Base-by-base conservation (phyloP, 139 green algal species). In the Chlorella vulgaris region DNA sequence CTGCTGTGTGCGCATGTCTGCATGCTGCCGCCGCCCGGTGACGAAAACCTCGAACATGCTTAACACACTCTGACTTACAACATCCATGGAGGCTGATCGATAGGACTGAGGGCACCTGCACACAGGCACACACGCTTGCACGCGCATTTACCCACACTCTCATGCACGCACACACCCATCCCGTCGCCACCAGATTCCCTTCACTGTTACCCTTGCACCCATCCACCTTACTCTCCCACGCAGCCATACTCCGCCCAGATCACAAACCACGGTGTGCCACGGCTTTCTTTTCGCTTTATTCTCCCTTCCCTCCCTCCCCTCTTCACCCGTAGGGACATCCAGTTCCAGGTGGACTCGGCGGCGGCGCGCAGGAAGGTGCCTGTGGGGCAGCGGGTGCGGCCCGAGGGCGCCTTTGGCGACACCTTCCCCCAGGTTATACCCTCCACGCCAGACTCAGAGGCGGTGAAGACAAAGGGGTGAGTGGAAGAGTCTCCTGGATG, bases 351-450 rank as follows among this genome's bases (percentile, higher is more conserved):
- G 38, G 87, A 91, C 13, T 24, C 71, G 0, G 38, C 60, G 42
- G 4, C 18, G 26, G 60, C 58, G 78, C 79, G 36, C 79, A 81
- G 69, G 74, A 76, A 43, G 53, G 60, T 24, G 35, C n/a, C 35
- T 39, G 43, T 76, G 18, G 38, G 29, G 15, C 28, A 86, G 42
- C 69, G 77, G 13, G 69, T 81, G 51, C 53, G 74, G 68, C 85
- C 84, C 3, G 40, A 68, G 36, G 85, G 84, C 79, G 92, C 91
- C 0, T 97, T 97, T 90, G 94, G 94, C 2, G 86, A 93, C 75
- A 40, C 69, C 22, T 93, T 87, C 69, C 94, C 94, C 3, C 91
- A 93, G 69, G 91, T 91, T 50, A 47, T 93, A 1, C 85, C 89
- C 51, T 77, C 61, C 4, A 39, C 61, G 3, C 28, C 80, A 40